Evolutionary conservation across 2,329 filamentous ascomycete genomes (phyloP), one percentile per base, ranked within the genome.

Genomic region (Botryosphaeria dothidea): DNA sequence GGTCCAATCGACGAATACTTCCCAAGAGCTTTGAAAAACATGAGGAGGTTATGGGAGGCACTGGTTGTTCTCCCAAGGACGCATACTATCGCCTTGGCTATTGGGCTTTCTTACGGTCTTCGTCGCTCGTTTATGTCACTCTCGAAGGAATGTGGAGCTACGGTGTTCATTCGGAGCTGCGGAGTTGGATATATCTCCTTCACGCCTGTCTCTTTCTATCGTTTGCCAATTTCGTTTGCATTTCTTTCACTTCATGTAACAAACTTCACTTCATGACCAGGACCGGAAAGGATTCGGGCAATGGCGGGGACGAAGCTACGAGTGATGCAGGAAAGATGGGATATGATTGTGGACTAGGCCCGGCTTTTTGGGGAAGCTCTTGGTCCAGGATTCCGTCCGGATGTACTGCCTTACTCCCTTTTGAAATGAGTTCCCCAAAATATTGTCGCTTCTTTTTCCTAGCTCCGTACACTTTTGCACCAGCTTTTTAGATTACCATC

Each of bases 141-240:
- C n/a, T 56, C 48, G 61, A 19, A 64, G 61, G 49, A 46, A 36
- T 46, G 36, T 38, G 56, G 56, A 60, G 56, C 56, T 38, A 19
- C n/a, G 61, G 61, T 64, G 61, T 64, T 63, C 31, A 56, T 56
- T 56, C 36, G 49, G 61, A 56, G 61, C 61, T 64, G 61, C 41
- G 56, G 61, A 56, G 49, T 64, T 64, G 61, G 61, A 64, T 64
- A 31, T 34, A 29, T 17, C 23, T 52, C 45, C 31, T 45, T 62
- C 31, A 23, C 46, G 36, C 58, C 9, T 51, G 11, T 62, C 41
- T 63, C 34, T 8, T 61, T 25, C 27, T 23, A 27, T 43, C n/a
- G 6, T 62, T 29, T 23, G 34, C 15, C 45, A 36, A 2, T 54
- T 46, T 56, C 25, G 23, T 23, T 64, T 36, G 31, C 17, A 17